Evolutionary conservation across 805 yeast genomes (phyloP), one percentile per base, ranked within the genome.

Genomic region (Tetrapisispora nanseiensis): DNA sequence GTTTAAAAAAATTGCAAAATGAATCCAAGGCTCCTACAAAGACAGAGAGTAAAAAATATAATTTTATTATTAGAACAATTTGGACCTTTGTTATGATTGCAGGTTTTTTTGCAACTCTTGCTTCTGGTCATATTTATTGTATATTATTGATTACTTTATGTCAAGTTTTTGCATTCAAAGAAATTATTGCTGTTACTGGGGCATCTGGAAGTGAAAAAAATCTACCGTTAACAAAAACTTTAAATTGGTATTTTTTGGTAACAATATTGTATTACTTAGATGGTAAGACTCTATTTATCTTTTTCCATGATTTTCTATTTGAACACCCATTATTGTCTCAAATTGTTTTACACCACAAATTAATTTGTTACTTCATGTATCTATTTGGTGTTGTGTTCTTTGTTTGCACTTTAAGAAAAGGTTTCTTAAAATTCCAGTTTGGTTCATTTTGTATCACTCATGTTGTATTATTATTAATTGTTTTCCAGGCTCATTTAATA

Each of bases 31-130:
- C 7, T 9, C 23, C 35, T 13, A 35, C 18, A 8, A 33, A 39
- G 9, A 30, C 23, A 8, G 58, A 54, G 27, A 54, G 46, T 30
- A 59, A 52, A 43, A 49, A 49, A 30, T 53, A 54, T 36, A 58
- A 57, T 33, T 87, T 92, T 56, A 60, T 87, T 37, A 85, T 87
- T 21, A 77, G 98, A 51, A 81, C 97, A 3, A 69, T 84, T 37
- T 92, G 97, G 97, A 84, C 97, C 0, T 63, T 92, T 53, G 86
- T 92, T 15, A 89, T 92, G 97, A 81, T 92, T 46, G 63, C 70
- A 15, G 78, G 77, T 6, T 82, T 87, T 62, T 76, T 86, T 46
- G 64, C 73, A 30, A 71, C 83, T 21, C 67, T 89, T 37, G 79
- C 84, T 23, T 75, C 89, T 9, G 98, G 98, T 33, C 97, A 89